Evolutionary conservation across 371 early-diverging fungal genomes (phyloP), one percentile per base, ranked within the genome.

Genomic region (Mortierella sp.): DNA sequence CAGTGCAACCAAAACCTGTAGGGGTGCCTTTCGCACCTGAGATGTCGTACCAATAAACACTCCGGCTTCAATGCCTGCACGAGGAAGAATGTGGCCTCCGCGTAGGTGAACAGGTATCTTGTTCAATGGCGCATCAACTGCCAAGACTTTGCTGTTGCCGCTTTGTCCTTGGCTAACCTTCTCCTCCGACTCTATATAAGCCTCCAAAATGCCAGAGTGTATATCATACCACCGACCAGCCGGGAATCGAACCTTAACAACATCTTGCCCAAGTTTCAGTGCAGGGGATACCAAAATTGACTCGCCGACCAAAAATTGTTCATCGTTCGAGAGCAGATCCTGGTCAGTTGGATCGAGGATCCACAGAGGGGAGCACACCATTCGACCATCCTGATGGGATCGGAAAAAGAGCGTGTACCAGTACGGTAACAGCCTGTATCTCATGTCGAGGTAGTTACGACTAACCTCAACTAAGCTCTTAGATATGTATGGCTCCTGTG

Each of bases 351-450:
- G 71, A 58, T 72, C 83, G 74, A 60, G 70, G 74, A 72, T 77
- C 86, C 54, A 87, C n/a, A 86, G 66, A 8, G 87, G 85, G 1
- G 85, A 79, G 83, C 86, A 86, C 4, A 86, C 86, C 65, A 78
- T 82, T 43, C 75, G 78, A 29, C 87, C 87, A 26, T 81, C 58
- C 31, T 81, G 75, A 56, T 85, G 75, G 15, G 92, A 84, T 69
- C 85, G 85, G 65, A 89, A 85, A 78, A 90, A 90, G 23, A 91
- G 74, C 6, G 92, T 90, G 66, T 93, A 93, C 75, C 84, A 87
- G 69, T 87, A 89, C 9, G 93, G 93, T 42, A 93, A 72, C 49
- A 93, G 76, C 29, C 84, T 70, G 72, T 93, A 93, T 58, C 93
- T 89, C 64, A 86, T 73, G 32, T 70, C 70, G 59, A 92, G 77